Percentiles rank a stretch among this genome's conserved stretches.
Evolutionary conservation across 2,329 filamentous ascomycete genomes (phyloP).

Genomic region (Magnaporthiopsis poae): DNA sequence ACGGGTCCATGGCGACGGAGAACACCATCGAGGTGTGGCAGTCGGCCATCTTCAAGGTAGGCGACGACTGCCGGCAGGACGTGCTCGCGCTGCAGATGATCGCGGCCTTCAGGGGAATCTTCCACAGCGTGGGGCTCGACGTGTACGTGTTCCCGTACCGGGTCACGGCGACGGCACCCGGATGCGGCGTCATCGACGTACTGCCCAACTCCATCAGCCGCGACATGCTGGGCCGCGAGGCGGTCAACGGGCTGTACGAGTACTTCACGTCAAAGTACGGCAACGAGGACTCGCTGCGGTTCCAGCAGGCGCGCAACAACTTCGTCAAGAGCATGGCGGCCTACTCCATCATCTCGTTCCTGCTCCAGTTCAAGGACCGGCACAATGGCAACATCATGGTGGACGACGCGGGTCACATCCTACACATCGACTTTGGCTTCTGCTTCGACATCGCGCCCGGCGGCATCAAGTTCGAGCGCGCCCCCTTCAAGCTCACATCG

Average conservation of each 20-base stretch:
- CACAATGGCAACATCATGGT: constrained; percentile 99
- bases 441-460: constrained; percentile 98
- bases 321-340: constrained; percentile 99
- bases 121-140: constrained; percentile 86
- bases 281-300: constrained; percentile 85
- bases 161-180: constrained; percentile 91
- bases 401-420: constrained; percentile 89
- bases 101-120: constrained; percentile 91
- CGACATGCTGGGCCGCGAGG: constrained; percentile 96
- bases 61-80: constrained; percentile 95
- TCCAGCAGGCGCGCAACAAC: constrained; percentile 89
- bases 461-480: constrained; percentile 93
- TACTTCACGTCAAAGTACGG: constrained; percentile 98
- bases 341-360: constrained; percentile 91
- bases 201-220: constrained; percentile 94
- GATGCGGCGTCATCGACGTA: constrained; percentile 96
- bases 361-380: constrained; percentile 96
- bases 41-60: constrained; percentile 98
- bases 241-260: constrained; percentile 94
- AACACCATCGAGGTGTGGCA: constrained; percentile 92
- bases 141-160: constrained; percentile 96
- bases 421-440: constrained; percentile 98
- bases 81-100: constrained; percentile 96
- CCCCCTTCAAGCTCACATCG: constrained; percentile 91
- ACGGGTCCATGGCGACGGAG: constrained; percentile 22